Evolutionary conservation across 805 yeast species (phyloP), one percentile per base, ranked within the genome.

Genomic region (Barnettozyma botsteinii): DNA sequence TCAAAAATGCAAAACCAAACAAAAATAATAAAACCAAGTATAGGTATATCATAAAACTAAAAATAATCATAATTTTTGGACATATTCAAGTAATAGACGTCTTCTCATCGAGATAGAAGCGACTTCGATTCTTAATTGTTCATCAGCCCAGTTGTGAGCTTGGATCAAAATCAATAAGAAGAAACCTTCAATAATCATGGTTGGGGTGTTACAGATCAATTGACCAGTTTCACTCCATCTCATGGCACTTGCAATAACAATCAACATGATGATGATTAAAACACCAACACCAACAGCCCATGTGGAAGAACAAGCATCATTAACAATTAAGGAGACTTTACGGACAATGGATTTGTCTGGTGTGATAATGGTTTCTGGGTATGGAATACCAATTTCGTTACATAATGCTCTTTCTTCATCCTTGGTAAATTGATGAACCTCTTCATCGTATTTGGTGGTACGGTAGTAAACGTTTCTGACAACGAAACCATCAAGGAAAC

Each of bases 401-500:
- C 20, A 40, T 2, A 40, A 23, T n/a, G 25, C 14, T 12, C 14
- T 35, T 25, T 40, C 43, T 28, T 40, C 43, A 5, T 14, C 24
- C n/a, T 31, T 35, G 5, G 38, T 40, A 8, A 31, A 6, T 4
- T 13, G 29, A 25, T 35, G 38, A n/a, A 20, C 18, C 12, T 11
- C 9, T 13, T 30, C 38, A 35, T 40, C 38, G 21, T 20, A 31
- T 21, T 31, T 34, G 9, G 35, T 35, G 7, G 43, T 40, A 5
- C 43, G 30, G 27, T 40, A 40, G 12, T 40, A 40, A n/a, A 40
- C 43, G 19, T 40, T 40, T 40, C 43, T 40, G 8, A 40, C 43
- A 9, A 40, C 43, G 20, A 40, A 40, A 6, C 43, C 43, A 31
- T 40, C 43, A 20, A 40, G 26, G 35, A 40, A 40, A 3, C 43